These are phyloP conservation scores for Gamsiella multidivaricata DNA, from an alignment of 192 early-diverging fungal species.

Conservation along the genomic window DNA sequence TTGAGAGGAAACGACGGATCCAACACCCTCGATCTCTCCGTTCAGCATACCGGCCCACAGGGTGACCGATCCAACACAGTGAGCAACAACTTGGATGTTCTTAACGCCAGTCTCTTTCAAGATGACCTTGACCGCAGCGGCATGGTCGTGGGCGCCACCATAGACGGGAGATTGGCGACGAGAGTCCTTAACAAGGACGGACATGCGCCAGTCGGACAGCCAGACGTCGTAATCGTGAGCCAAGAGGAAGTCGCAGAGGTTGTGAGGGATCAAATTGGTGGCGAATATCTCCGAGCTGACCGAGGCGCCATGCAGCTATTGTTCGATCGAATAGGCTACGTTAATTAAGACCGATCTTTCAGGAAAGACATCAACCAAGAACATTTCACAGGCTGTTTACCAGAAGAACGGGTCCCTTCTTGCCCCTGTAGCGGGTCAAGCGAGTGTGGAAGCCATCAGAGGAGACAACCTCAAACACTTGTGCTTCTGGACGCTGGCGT, in stretches of 20 bases:
- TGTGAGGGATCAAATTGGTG: slow-evolving; percentile 55
- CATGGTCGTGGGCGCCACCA: slow-evolving; percentile 35
- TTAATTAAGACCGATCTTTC: background rate
- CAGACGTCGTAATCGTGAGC: slow-evolving; percentile 59
- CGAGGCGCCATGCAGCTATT: slow-evolving; percentile 55
- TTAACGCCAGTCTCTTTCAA: slow-evolving; percentile 42
- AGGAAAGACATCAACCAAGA: background rate
- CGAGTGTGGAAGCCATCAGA: slow-evolving; percentile 47
- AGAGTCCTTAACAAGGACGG: slow-evolving; percentile 30
- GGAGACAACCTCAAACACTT: slow-evolving; percentile 31
- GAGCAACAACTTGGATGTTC: slow-evolving; percentile 56
- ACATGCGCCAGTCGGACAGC: slow-evolving; percentile 54
- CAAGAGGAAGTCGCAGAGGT: slow-evolving; percentile 55
- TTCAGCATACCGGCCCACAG: slow-evolving; percentile 57
- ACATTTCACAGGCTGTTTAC: too few relatives aligned
- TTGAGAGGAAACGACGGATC: slow-evolving; percentile 48
- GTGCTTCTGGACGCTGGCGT: slow-evolving; percentile 30
- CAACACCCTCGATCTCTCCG: slow-evolving; percentile 57
- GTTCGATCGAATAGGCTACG: background rate
- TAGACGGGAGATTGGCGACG: slow-evolving; percentile 45
- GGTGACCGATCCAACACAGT: slow-evolving; percentile 55
- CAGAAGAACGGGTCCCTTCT: slow-evolving; percentile 58
- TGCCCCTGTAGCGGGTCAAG: slow-evolving; percentile 51
- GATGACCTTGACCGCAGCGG: slow-evolving; percentile 51
- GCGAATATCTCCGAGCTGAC: slow-evolving; percentile 53